These are phyloP conservation scores for Diplodia scrobiculata DNA, from an alignment of 2,329 filamentous ascomycete species.

Conservation along the genomic window DNA sequence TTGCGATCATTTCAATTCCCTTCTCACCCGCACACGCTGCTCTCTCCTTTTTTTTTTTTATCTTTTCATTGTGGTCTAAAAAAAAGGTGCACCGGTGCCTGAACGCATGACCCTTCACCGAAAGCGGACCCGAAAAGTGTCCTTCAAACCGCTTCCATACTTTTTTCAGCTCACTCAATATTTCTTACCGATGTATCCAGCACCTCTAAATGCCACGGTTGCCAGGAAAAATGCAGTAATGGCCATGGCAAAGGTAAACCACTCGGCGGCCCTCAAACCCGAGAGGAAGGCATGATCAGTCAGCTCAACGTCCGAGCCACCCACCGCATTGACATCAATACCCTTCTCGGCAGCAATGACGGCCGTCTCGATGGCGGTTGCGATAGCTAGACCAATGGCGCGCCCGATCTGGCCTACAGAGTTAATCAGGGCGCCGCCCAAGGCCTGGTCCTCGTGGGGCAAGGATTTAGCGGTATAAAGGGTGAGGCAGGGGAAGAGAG, in stretches of 20 bases:
- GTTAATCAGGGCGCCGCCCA: conserved; percentile 67
- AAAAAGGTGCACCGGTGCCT: no score
- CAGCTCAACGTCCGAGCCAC: conserved; percentile 24
- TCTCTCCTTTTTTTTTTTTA: no score
- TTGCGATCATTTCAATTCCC: no score
- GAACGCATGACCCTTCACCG: no score
- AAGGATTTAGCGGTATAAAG: conserved; percentile 65
- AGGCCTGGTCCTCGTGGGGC: conserved; percentile 62
- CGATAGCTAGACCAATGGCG: conserved; percentile 63
- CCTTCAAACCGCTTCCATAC: neutral
- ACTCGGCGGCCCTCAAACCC: conserved; percentile 35
- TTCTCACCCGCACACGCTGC: no score
- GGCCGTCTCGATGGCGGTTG: conserved; percentile 63
- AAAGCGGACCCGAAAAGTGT: no score
- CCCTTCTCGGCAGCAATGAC: conserved; percentile 57
- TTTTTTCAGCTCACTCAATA: neutral
- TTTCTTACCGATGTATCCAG: conserved; percentile 35
- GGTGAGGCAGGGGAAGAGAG: conserved; percentile 64
- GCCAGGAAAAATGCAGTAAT: neutral
- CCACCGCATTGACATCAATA: conserved; percentile 33
- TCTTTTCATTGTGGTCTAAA: no score
- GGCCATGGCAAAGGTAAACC: conserved; percentile 12
- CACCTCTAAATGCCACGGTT: conserved; percentile 35
- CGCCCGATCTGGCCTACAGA: conserved; percentile 64
- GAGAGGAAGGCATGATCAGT: conserved; percentile 34